These are phyloP conservation scores for Microdochium trichocladiopsis DNA, from an alignment of 2,329 filamentous ascomycete genomes.

Conservation along the genomic window DNA sequence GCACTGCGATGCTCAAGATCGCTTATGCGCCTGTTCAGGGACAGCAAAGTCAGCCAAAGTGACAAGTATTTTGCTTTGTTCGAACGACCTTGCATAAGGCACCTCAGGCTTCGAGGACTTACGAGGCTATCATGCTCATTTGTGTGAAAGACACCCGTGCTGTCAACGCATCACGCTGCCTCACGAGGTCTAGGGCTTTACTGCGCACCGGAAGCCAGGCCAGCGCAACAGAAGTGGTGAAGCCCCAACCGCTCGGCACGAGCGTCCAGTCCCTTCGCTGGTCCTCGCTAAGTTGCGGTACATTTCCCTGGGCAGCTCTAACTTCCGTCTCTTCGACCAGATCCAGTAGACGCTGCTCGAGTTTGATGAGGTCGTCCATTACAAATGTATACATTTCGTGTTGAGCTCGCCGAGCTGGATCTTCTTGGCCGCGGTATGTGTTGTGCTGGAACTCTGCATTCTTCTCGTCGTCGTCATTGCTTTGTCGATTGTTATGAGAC, in stretches of 20 bases:
- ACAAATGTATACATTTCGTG: constrained; percentile 40
- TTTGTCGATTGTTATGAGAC: not conserved
- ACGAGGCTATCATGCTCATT: constrained; percentile 40
- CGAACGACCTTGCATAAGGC: too few relatives aligned
- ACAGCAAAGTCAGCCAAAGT: constrained; percentile 1
- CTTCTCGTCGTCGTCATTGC: not conserved
- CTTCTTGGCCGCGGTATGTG: not conserved
- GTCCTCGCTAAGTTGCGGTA: constrained; percentile 1
- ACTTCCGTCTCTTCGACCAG: constrained; percentile 34
- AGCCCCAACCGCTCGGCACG: constrained; percentile 27
- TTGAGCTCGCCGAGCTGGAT: not conserved
- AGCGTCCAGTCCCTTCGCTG: constrained; percentile 23
- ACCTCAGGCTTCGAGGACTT: constrained; percentile 5
- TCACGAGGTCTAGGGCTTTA: constrained; percentile 36
- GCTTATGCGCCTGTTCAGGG: constrained; percentile 17
- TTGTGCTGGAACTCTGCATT: not conserved
- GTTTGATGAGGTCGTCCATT: constrained; percentile 35
- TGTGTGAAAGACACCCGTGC: constrained; percentile 38
- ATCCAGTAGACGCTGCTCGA: constrained; percentile 36
- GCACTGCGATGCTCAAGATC: constrained; percentile 25
- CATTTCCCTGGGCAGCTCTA: constrained; percentile 13
- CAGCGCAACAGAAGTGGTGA: constrained; percentile 31
- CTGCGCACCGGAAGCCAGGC: constrained; percentile 35
- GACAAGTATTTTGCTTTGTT: too few relatives aligned
- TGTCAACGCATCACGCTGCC: constrained; percentile 36